These are phyloP conservation scores for Alliaria petiolata DNA, from an alignment of 345 rosid species.

Conservation along the genomic window DNA sequence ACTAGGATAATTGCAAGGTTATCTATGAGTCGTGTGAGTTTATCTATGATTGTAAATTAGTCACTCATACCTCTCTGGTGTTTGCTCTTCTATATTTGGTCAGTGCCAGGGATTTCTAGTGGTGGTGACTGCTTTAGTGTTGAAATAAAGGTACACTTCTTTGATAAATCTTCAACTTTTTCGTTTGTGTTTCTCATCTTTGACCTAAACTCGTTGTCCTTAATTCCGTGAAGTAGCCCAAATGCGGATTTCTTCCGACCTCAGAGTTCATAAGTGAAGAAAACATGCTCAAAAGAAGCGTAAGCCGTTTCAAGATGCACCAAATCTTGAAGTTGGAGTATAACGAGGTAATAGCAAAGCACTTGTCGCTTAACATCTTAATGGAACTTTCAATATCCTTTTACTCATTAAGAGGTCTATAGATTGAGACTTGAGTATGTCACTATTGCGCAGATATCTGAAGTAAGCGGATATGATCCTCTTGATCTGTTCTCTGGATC, in stretches of 20 bases:
- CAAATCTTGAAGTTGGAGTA: slow-evolving; percentile 67
- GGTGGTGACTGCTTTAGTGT: slow-evolving; percentile 52
- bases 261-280: slow-evolving; percentile 56
- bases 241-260: slow-evolving; percentile 88
- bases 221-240: slow-evolving; percentile 66
- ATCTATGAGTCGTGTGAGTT: neutral
- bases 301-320: slow-evolving; percentile 76
- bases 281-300: slow-evolving; percentile 54
- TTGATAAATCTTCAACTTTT: neutral
- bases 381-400: too few relatives aligned
- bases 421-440: neutral
- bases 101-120: slow-evolving; percentile 45
- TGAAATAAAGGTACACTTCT: slow-evolving; percentile 71
- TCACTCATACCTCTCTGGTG: neutral
- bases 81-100: neutral
- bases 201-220: slow-evolving; percentile 19
- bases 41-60: neutral
- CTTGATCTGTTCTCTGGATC: slow-evolving; percentile 92
- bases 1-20: too few relatives aligned
- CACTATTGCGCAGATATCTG: slow-evolving; percentile 49
- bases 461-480: slow-evolving; percentile 74
- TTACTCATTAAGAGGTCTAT: too few relatives aligned
- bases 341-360: slow-evolving; percentile 45
- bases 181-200: neutral
- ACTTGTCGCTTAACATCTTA: neutral